These are phyloP conservation scores for Rhamnella rubrinervis DNA, from an alignment of 331 rosid species.

Conservation along the genomic window DNA sequence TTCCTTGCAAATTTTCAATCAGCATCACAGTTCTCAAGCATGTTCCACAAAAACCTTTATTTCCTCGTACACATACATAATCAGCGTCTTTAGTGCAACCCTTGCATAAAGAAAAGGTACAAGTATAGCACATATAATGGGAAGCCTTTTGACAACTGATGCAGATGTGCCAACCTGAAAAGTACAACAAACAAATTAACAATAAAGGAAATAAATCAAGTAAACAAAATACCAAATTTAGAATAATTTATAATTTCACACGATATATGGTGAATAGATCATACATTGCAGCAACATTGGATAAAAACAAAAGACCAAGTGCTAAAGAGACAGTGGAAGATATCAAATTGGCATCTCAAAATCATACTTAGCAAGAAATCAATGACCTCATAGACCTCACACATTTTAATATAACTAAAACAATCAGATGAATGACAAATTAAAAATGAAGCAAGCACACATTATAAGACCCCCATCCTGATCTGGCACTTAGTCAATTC, in stretches of 20 bases:
- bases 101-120: conserved; percentile 89
- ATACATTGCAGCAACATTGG: too few relatives aligned
- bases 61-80: conserved; percentile 76
- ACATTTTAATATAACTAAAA: too few relatives aligned
- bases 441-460: too few relatives aligned
- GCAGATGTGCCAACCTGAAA: conserved; percentile 98
- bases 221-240: not conserved
- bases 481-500: too few relatives aligned
- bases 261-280: too few relatives aligned
- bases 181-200: conserved; percentile 6
- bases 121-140: conserved; percentile 91
- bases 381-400: too few relatives aligned
- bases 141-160: conserved; percentile 77
- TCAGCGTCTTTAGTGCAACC: conserved; percentile 78
- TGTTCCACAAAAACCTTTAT: conserved; percentile 80
- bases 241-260: not conserved
- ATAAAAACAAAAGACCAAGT: too few relatives aligned
- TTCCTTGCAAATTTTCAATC: conserved; percentile 69
- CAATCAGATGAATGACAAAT: too few relatives aligned
- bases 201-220: conserved; percentile 1
- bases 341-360: too few relatives aligned
- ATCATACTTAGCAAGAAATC: too few relatives aligned
- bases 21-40: conserved; percentile 92
- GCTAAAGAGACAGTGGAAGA: too few relatives aligned
- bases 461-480: too few relatives aligned